Conservation (phyloP, 495 filamentous ascomycete species). For the Staphylotrichum tortipilum region DNA sequence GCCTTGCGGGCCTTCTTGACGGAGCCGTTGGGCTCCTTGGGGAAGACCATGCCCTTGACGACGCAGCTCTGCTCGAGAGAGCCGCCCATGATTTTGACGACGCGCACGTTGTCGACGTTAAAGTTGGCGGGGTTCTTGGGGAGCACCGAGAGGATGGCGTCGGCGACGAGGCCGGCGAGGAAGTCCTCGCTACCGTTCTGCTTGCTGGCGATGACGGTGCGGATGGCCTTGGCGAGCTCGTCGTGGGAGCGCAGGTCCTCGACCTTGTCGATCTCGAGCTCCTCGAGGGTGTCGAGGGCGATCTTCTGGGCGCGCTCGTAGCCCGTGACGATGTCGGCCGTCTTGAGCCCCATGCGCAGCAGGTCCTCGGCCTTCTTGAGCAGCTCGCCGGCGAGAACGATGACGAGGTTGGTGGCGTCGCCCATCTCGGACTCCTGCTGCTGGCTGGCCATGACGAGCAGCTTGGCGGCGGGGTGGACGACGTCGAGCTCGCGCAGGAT, state of each 20-base stretch:
- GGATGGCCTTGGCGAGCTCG: slow-evolving; percentile 90
- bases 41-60: slow-evolving; percentile 98
- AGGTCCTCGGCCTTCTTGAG: slow-evolving; percentile 96
- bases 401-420: slow-evolving; percentile 96
- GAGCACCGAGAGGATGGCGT: slow-evolving; percentile 87
- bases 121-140: slow-evolving; percentile 98
- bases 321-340: slow-evolving; percentile 87
- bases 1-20: slow-evolving; percentile 86
- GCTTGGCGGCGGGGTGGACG: slow-evolving; percentile 94
- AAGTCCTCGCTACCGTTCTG: slow-evolving; percentile 87
- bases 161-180: slow-evolving; percentile 76
- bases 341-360: slow-evolving; percentile 89
- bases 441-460: slow-evolving; percentile 98
- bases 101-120: slow-evolving; percentile 98
- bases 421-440: slow-evolving; percentile 99
- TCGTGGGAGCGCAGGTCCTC: slow-evolving; percentile 66
- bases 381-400: slow-evolving; percentile 90
- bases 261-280: slow-evolving; percentile 85
- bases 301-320: slow-evolving; percentile 91
- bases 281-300: slow-evolving; percentile 75
- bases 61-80: slow-evolving; percentile 86
- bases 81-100: slow-evolving; percentile 99
- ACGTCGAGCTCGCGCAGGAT: slow-evolving; percentile 97
- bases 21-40: slow-evolving; percentile 79
- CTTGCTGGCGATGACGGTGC: slow-evolving; percentile 93